phyloP scores from a whole-genome alignment of 768 basidiomycete genomes.

The Leccinum sublutescens region DNA sequence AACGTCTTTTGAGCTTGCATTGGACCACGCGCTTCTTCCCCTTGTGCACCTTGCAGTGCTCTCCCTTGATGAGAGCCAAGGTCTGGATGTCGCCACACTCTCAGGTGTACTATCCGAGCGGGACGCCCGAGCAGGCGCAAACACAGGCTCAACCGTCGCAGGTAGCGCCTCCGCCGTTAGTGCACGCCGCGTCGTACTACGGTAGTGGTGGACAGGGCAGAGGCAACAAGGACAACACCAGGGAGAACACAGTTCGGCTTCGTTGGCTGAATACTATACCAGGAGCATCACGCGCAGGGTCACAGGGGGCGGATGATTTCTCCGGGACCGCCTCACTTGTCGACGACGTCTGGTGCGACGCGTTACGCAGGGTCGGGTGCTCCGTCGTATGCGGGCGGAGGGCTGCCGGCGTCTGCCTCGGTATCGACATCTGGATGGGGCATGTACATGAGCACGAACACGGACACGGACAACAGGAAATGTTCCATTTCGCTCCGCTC shows the following conservation, averaged over 20 bases:
- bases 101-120: too few relatives aligned
- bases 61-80: too few relatives aligned
- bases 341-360: too few relatives aligned
- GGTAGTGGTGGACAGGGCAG: slow-evolving; percentile 11
- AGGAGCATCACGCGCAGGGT: slow-evolving; percentile 2
- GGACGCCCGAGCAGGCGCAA: background rate
- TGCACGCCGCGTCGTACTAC: slow-evolving; percentile 26
- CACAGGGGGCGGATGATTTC: slow-evolving; percentile 21
- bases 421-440: too few relatives aligned
- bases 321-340: slow-evolving; percentile 4
- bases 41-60: background rate
- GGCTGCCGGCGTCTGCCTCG: too few relatives aligned
- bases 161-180: slow-evolving; percentile 15
- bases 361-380: too few relatives aligned
- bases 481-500: too few relatives aligned
- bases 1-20: slow-evolving; percentile 8
- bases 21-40: background rate
- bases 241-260: slow-evolving; percentile 15
- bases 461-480: too few relatives aligned
- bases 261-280: slow-evolving; percentile 26
- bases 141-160: slow-evolving; percentile 16
- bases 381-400: background rate
- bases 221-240: slow-evolving; percentile 1
- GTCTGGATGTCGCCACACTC: slow-evolving; percentile 8
- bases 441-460: too few relatives aligned